Percentiles rank a stretch among this genome's conserved stretches.
phyloP scores from a whole-genome alignment of 1,139 yeast species.

The Kazachstania sp. region DNA sequence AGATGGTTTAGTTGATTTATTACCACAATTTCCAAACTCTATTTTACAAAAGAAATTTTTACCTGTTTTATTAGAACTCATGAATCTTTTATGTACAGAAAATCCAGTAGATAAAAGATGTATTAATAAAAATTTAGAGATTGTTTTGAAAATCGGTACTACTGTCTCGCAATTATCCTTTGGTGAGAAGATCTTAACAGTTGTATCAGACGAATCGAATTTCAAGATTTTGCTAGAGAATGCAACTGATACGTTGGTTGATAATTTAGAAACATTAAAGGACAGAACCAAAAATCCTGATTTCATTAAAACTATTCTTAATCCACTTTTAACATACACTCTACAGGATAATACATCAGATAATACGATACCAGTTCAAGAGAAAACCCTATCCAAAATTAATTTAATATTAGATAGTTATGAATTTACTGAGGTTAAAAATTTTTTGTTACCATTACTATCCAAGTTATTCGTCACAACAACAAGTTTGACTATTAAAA shows the following conservation, averaged over 20 bases:
- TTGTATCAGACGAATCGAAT: constrained; percentile 27
- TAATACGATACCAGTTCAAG: constrained; percentile 41
- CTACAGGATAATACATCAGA: constrained; percentile 17
- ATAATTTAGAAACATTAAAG: constrained; percentile 45
- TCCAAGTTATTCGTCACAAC: constrained; percentile 73
- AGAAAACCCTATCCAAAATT: constrained; percentile 42
- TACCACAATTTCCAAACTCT: constrained; percentile 62
- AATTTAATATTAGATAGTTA: constrained; percentile 40
- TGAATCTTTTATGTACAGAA: constrained; percentile 25
- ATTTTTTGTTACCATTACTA: constrained; percentile 61
- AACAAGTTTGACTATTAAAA: constrained; percentile 68
- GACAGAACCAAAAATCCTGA: constrained; percentile 40
- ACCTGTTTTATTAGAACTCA: constrained; percentile 52
- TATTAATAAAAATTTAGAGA: constrained; percentile 46
- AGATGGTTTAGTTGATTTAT: constrained; percentile 50
- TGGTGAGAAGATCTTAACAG: constrained; percentile 57
- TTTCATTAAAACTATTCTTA: constrained; percentile 36
- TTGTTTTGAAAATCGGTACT: constrained; percentile 57
- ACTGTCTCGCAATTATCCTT: constrained; percentile 69
- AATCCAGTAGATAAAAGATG: constrained; percentile 37
- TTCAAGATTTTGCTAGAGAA: constrained; percentile 39
- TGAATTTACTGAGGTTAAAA: constrained; percentile 68
- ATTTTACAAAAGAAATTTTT: constrained; percentile 66
- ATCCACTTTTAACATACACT: constrained; percentile 24
- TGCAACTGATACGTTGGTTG: constrained; percentile 47